Conservation (phyloP, 1,284 basidiomycete genomes). For the Entoloma clypeatum region DNA sequence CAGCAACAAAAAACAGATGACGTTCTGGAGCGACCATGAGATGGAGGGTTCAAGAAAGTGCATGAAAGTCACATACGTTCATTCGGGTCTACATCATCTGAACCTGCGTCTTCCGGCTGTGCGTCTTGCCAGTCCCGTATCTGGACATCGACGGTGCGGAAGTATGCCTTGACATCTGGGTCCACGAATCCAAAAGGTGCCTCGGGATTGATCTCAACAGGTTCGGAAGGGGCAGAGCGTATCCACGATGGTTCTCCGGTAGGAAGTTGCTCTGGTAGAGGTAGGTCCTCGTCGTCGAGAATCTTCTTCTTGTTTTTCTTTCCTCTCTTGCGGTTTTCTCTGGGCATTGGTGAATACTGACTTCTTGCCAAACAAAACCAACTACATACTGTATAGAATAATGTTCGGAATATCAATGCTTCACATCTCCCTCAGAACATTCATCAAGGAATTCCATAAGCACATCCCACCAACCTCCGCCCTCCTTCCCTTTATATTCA, state of each 20-base stretch:
- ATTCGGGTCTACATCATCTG: constrained; percentile 57
- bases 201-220: constrained; percentile 50
- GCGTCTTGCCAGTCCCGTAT: constrained; percentile 77
- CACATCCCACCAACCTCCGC: constrained; percentile 26
- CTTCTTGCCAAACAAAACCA: no score
- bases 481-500: constrained; percentile 54
- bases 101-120: constrained; percentile 25
- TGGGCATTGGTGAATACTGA: constrained; percentile 51
- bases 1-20: constrained; percentile 79
- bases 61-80: constrained; percentile 60
- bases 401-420: constrained; percentile 1
- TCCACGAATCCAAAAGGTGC: constrained; percentile 88
- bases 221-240: constrained; percentile 34
- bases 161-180: constrained; percentile 87
- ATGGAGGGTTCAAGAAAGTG: background rate
- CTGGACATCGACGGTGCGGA: constrained; percentile 81
- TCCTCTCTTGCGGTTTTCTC: constrained; percentile 72
- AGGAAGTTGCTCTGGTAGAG: constrained; percentile 17
- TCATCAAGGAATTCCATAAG: constrained; percentile 29
- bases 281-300: constrained; percentile 24
- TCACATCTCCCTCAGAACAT: constrained; percentile 16
- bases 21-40: constrained; percentile 50
- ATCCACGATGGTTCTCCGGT: constrained; percentile 63
- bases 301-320: constrained; percentile 67
- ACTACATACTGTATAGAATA: no score